Base-by-base conservation (phyloP, 208 protist species). In the Lotmaria passim region DNA sequence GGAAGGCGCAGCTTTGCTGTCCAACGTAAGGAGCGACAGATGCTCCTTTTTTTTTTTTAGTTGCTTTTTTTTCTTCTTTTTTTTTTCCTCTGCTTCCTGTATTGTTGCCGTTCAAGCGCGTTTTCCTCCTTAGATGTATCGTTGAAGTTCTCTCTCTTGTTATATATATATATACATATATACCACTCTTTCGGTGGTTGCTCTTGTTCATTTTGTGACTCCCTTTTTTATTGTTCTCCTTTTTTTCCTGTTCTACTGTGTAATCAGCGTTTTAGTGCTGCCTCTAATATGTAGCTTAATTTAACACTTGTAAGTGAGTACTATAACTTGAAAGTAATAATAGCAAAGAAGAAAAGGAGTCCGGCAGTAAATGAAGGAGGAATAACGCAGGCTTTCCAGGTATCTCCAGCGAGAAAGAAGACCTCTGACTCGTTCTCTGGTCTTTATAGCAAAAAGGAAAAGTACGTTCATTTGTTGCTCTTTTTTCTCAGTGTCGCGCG, bases 241-340 rank as follows among this genome's bases (percentile, higher is more conserved):
- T 71, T 65, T 67, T 38, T 66, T 48, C 62, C 36, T 34, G 15
- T 47, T 38, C 28, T 28, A 59, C 19, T 44, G 48, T 36, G 47
- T 38, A 24, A 44, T 31, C 23, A 57, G 38, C 17, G 36, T 34
- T 62, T 50, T 39, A 30, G 34, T 39, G 26, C 30, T 75, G 36
- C 43, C 33, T 31, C 38, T 47, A 65, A 70, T 75, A 26, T 33
- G 10, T 28, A 39, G 28, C 31, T 50, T 48, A 21, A 17, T 10
- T 33, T 6, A 30, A 58, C 11, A 8, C 24, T 43, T 21, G 21
- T 58, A 33, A 58, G 26, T 58, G 19, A 58, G n/a, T n/a, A n/a
- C n/a, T n/a, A n/a, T n/a, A n/a, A 58, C 23, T 2, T 7, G 50
- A 36, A 14, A 55, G 12, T 6, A 21, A 28, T 28, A 3, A 41